Evolutionary conservation across 176 grass and related monocot species (phyloP).

Genomic region (Oryza australiensis): DNA sequence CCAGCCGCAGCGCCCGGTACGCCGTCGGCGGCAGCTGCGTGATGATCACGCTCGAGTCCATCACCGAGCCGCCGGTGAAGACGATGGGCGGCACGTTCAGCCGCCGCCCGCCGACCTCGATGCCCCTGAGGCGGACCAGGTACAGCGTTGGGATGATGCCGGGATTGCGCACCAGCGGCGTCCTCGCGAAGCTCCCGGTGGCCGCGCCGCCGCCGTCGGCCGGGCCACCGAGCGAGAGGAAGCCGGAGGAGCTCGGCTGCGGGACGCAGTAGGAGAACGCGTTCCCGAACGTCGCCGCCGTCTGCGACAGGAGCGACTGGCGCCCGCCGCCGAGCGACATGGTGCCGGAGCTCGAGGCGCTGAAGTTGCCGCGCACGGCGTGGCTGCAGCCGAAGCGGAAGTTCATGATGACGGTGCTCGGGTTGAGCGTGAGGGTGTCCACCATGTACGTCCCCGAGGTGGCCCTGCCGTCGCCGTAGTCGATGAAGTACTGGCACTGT

Average conservation of each 20-base stretch:
- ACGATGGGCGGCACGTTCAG: conserved; percentile 30
- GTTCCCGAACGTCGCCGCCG: not conserved
- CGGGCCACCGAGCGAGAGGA: not conserved
- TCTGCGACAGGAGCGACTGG: not conserved
- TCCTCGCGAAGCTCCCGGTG: not conserved
- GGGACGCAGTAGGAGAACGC: conserved; percentile 25
- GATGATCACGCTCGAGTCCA: conserved; percentile 63
- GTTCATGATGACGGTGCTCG: not conserved
- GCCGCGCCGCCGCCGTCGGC: no score
- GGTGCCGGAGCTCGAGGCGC: not conserved
- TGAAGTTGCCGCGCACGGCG: not conserved
- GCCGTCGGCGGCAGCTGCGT: conserved; percentile 52
- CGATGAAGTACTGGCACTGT: not conserved
- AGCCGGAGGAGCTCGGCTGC: not conserved
- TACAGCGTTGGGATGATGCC: conserved; percentile 19
- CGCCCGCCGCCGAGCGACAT: not conserved
- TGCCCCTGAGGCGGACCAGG: conserved; percentile 27
- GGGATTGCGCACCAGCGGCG: not conserved
- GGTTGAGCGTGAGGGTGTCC: not conserved
- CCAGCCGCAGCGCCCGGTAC: conserved; percentile 40
- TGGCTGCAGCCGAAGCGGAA: conserved; percentile 16
- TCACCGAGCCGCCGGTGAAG: conserved; percentile 1
- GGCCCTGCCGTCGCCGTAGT: not conserved
- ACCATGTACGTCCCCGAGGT: not conserved
- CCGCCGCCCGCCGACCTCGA: conserved; percentile 39